Evolutionary conservation across 805 yeast genomes (phyloP).

Genomic region (Zygosaccharomyces bisporus): DNA sequence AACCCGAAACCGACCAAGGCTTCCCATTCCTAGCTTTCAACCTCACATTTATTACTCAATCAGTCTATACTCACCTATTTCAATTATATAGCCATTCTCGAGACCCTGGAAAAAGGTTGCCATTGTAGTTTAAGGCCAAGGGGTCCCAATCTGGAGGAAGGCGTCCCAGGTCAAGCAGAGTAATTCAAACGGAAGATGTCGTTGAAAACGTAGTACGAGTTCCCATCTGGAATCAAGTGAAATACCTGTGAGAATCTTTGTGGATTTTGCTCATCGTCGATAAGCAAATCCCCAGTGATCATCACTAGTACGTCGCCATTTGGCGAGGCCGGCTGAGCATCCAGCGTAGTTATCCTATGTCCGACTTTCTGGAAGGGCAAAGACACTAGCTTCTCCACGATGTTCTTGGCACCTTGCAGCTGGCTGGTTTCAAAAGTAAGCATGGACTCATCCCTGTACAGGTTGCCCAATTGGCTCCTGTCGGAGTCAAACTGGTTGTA

Average conservation of each 20-base stretch:
- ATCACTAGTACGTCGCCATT: conserved; percentile 89
- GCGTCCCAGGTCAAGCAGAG: conserved; percentile 42
- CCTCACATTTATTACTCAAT: neutral
- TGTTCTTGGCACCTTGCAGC: conserved; percentile 88
- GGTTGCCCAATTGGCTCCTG: conserved; percentile 85
- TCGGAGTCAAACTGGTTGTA: conserved; percentile 93
- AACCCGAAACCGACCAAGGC: neutral
- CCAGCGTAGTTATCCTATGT: conserved; percentile 91
- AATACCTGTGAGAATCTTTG: conserved; percentile 97
- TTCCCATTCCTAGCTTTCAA: neutral
- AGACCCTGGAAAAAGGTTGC: neutral
- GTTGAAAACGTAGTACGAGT: conserved; percentile 89
- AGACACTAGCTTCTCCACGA: conserved; percentile 85
- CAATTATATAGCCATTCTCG: neutral
- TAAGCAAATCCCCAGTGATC: conserved; percentile 93
- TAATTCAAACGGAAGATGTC: conserved; percentile 95
- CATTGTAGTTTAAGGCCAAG: neutral
- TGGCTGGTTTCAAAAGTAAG: conserved; percentile 93
- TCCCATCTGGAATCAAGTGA: conserved; percentile 91
- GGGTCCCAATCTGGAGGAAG: neutral
- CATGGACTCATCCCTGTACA: conserved; percentile 97
- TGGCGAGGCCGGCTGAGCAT: conserved; percentile 96
- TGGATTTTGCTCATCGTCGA: conserved; percentile 91
- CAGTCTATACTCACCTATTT: conserved; percentile 6
- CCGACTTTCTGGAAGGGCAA: conserved; percentile 90